These are phyloP conservation scores for Irpex lacteus DNA, from an alignment of 1,284 basidiomycete species.

Conservation along the genomic window DNA sequence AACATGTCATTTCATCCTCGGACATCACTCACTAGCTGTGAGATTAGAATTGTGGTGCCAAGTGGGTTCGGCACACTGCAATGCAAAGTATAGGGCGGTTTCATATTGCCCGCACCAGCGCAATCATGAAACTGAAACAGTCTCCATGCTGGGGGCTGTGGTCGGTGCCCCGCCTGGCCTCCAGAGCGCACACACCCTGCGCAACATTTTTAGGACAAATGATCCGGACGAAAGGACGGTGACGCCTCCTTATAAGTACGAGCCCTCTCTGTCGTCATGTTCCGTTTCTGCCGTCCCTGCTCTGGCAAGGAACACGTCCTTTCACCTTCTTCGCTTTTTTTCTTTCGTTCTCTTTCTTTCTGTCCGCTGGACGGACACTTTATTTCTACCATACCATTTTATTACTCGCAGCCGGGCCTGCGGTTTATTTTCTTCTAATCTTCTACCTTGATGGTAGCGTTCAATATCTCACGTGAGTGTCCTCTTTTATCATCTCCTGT, in stretches of 20 bases:
- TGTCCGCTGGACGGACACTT: constrained; percentile 25
- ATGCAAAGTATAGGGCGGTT: background rate
- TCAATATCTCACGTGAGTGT: constrained; percentile 31
- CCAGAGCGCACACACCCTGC: background rate
- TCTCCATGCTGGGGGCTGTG: background rate
- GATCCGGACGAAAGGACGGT: background rate
- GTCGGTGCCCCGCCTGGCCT: background rate
- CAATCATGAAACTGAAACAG: background rate
- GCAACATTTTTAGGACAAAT: background rate
- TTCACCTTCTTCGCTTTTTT: constrained; percentile 10
- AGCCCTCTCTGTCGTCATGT: background rate
- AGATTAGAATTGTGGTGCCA: background rate
- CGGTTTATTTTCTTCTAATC: background rate
- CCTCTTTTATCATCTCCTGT: constrained; percentile 1
- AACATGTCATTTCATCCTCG: too few species aligned
- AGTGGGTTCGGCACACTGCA: background rate
- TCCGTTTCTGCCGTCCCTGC: constrained; percentile 2
- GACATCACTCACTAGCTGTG: background rate
- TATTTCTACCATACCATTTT: constrained; percentile 14
- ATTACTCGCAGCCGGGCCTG: constrained; percentile 12
- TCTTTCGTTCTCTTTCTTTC: constrained; percentile 3
- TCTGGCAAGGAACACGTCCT: constrained; percentile 5
- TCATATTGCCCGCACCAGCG: background rate
- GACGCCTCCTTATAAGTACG: background rate
- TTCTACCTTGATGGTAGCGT: constrained; percentile 32